phyloP scores from a whole-genome alignment of 495 filamentous ascomycete genomes.

The Aspergillus bertholletiae region DNA sequence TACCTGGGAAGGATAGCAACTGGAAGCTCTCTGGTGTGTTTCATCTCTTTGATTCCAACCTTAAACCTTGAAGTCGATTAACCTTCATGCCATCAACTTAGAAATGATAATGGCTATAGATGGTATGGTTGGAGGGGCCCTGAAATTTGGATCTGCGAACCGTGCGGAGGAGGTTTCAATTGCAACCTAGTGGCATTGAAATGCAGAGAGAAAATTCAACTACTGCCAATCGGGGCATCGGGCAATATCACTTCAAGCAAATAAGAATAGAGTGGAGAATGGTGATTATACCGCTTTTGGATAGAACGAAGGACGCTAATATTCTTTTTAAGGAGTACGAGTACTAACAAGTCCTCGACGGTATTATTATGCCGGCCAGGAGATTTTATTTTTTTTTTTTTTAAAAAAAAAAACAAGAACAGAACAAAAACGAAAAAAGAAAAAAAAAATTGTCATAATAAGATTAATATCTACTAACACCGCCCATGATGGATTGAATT shows the following conservation, averaged over 20 bases:
- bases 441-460: not conserved
- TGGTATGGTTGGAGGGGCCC: not conserved
- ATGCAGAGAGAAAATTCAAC: slow-evolving; percentile 6
- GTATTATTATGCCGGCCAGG: not conserved
- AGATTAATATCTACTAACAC: not conserved
- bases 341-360: too few relatives aligned
- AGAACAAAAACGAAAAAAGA: too few relatives aligned
- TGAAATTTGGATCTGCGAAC: slow-evolving; percentile 31
- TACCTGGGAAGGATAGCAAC: too few relatives aligned
- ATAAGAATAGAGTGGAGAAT: not conserved
- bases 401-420: too few relatives aligned
- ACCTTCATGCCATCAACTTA: too few relatives aligned
- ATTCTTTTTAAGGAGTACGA: not conserved
- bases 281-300: not conserved
- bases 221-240: not conserved
- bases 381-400: too few relatives aligned
- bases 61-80: too few relatives aligned
- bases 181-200: slow-evolving; percentile 15
- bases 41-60: too few relatives aligned
- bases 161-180: slow-evolving; percentile 16
- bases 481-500: not conserved
- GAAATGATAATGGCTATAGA: not conserved
- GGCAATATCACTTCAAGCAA: slow-evolving; percentile 1
- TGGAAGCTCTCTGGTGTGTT: too few relatives aligned
- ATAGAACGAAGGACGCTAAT: not conserved